Evolutionary conservation across 768 basidiomycete genomes (phyloP).

Genomic region (Filobasidium floriforme): DNA sequence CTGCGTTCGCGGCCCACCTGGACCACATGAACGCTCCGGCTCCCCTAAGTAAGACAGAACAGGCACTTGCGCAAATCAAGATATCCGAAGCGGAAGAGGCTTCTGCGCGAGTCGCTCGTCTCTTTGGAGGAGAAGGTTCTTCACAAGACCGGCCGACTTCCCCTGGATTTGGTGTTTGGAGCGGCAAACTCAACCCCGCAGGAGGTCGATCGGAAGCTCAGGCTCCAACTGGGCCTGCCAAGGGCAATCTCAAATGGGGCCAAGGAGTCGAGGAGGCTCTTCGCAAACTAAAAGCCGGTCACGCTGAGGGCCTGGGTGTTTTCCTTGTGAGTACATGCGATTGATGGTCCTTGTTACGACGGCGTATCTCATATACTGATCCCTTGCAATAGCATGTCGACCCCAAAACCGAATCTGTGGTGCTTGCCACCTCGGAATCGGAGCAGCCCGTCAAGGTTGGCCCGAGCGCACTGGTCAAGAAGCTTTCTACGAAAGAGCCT

Average conservation of each 20-base stretch:
- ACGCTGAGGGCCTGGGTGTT: conserved; percentile 53
- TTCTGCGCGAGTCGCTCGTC: conserved; percentile 24
- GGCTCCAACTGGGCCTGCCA: conserved; percentile 11
- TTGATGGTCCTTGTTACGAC: background rate
- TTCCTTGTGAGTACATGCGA: conserved; percentile 54
- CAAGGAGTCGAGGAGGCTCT: conserved; percentile 61
- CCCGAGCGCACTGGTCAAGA: conserved; percentile 33
- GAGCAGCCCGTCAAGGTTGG: conserved; percentile 37
- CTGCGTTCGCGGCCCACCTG: conserved; percentile 64
- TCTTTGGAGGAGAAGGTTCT: conserved; percentile 8
- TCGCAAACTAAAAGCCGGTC: conserved; percentile 51
- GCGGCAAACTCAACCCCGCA: conserved; percentile 14
- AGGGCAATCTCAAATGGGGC: conserved; percentile 51
- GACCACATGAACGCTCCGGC: conserved; percentile 66
- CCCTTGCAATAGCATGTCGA: conserved; percentile 56
- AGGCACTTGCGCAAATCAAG: conserved; percentile 68
- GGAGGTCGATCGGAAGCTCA: background rate
- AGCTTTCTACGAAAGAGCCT: conserved; percentile 37
- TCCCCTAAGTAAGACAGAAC: conserved; percentile 73
- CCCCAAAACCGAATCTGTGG: conserved; percentile 56
- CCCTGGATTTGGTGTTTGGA: conserved; percentile 1
- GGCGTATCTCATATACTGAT: background rate
- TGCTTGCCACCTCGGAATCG: conserved; percentile 48
- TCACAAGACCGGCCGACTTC: background rate
- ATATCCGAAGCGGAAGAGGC: conserved; percentile 62